A percentile compares a stretch with the other conserved stretches of the same genome.
Evolutionary conservation across 257 asterid species (phyloP).

Genomic region (Pogostemon cablin): DNA sequence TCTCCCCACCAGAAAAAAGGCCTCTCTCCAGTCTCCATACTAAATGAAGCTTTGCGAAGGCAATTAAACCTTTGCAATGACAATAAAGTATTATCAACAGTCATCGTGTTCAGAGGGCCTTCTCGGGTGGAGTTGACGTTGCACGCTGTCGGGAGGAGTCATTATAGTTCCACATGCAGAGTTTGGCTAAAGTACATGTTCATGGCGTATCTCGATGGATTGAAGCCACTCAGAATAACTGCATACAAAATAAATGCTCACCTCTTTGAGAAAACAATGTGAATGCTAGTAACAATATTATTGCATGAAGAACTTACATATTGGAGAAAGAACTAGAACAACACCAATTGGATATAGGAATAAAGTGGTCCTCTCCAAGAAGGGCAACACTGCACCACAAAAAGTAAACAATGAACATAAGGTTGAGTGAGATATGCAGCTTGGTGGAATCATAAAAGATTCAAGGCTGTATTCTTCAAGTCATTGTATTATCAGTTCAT

Average conservation of each 20-base stretch:
- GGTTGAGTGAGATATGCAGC: not conserved
- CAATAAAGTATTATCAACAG: conserved; percentile 4
- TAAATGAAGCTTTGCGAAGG: conserved; percentile 33
- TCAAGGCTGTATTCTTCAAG: not conserved
- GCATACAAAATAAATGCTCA: conserved; percentile 39
- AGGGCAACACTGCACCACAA: conserved; percentile 78
- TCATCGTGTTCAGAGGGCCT: conserved; percentile 21
- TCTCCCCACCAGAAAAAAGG: conserved; percentile 25
- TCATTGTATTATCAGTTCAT: not conserved
- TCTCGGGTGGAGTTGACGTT: conserved; percentile 28
- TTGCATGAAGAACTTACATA: conserved; percentile 42
- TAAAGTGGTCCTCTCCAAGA: conserved; percentile 97
- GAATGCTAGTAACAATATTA: not conserved
- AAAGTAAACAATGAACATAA: conserved; percentile 16
- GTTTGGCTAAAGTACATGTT: conserved; percentile 77
- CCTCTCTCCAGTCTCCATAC: conserved; percentile 18
- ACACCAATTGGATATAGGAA: conserved; percentile 93
- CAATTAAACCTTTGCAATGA: conserved; percentile 22
- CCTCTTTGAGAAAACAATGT: conserved; percentile 1
- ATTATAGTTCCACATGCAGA: conserved; percentile 46
- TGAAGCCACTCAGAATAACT: conserved; percentile 90
- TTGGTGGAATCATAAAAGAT: not conserved
- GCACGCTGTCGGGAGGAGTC: conserved; percentile 26
- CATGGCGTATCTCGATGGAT: conserved; percentile 91
- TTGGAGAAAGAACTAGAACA: conserved; percentile 82